Percentiles rank a stretch among this genome's conserved stretches.
phyloP scores from a whole-genome alignment of 2,329 filamentous ascomycete species.

The Madurella mycetomatis region DNA sequence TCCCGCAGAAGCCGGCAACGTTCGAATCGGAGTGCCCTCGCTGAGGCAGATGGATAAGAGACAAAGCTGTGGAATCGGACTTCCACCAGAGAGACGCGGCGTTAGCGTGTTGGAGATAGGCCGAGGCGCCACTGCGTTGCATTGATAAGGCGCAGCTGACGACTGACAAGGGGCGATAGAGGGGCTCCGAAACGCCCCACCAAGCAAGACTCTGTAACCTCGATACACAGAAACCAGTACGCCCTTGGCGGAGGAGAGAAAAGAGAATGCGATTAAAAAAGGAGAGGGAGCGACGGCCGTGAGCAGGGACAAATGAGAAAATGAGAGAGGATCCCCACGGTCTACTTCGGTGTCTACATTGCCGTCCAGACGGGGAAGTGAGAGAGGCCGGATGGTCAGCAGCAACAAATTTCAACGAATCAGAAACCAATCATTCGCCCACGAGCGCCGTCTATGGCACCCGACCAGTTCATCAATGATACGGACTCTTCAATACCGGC shows the following conservation, averaged over 20 bases:
- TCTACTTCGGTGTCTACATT: not conserved
- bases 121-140: not conserved
- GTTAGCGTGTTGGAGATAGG: slow-evolving; percentile 3
- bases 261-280: not conserved
- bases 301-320: not conserved
- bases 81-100: no score
- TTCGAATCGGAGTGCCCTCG: no score
- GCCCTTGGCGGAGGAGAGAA: not conserved
- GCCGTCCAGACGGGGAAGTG: not conserved
- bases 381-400: not conserved
- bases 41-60: not conserved
- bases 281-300: not conserved
- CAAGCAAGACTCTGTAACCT: not conserved
- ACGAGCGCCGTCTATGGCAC: slow-evolving; percentile 17
- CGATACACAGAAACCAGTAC: not conserved
- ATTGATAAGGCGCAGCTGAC: not conserved
- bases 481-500: not conserved
- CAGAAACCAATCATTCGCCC: slow-evolving; percentile 21
- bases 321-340: not conserved
- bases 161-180: slow-evolving; percentile 6
- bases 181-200: slow-evolving; percentile 1
- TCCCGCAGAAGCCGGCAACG: no score
- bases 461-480: slow-evolving; percentile 6
- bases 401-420: slow-evolving; percentile 10
- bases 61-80: not conserved